phyloP scores from a whole-genome alignment of 345 rosid genomes.

The Arabis hirsuta region DNA sequence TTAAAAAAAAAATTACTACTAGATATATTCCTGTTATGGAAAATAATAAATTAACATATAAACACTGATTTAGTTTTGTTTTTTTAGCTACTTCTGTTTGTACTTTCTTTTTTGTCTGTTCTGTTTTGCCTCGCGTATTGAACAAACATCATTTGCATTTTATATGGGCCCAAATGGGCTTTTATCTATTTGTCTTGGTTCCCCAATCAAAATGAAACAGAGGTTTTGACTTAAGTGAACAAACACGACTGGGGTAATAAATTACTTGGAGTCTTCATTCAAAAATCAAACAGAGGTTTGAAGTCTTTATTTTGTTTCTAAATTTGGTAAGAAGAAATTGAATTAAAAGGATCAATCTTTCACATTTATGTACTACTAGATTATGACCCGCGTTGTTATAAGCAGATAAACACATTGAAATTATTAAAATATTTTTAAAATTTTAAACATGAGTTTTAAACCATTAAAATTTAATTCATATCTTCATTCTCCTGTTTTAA shows the following conservation, averaged over 20 bases:
- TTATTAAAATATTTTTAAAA: too few relatives aligned
- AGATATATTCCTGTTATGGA: background rate
- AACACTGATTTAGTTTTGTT: background rate
- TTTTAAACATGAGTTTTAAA: too few relatives aligned
- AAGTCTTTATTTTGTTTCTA: too few relatives aligned
- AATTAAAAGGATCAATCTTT: too few relatives aligned
- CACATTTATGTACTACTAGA: too few relatives aligned
- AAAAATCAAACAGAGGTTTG: too few relatives aligned
- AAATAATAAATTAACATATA: background rate
- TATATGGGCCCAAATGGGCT: conserved; percentile 16
- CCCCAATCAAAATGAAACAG: background rate
- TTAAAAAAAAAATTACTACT: background rate
- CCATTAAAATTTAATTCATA: too few relatives aligned
- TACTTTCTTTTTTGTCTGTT: background rate
- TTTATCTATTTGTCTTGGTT: background rate
- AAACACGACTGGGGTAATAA: background rate
- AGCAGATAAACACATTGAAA: too few relatives aligned
- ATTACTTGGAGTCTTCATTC: background rate
- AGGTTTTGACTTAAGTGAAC: background rate
- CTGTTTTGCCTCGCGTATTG: background rate
- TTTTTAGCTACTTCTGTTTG: too few relatives aligned
- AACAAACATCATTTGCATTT: background rate
- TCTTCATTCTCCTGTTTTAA: too few relatives aligned
- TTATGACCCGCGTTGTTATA: too few relatives aligned
- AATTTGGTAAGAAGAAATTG: too few relatives aligned